These are phyloP conservation scores for Jackrogersella multiformis DNA, from an alignment of 495 filamentous ascomycete genomes.

Conservation along the genomic window DNA sequence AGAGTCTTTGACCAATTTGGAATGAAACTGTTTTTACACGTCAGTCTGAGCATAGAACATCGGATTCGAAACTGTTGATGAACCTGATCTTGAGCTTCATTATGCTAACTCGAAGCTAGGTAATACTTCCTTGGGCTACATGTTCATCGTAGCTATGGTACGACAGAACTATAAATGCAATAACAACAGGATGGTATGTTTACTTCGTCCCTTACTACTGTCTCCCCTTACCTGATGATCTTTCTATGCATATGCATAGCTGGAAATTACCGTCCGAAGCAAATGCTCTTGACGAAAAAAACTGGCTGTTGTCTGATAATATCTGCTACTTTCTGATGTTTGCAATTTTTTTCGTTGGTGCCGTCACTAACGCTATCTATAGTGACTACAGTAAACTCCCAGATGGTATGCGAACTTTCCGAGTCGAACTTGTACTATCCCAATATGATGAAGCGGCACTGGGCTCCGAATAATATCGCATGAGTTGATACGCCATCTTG, in stretches of 20 bases:
- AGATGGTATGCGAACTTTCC: conserved; percentile 25
- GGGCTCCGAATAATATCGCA: conserved; percentile 85
- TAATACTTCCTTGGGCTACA: neutral
- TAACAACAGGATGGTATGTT: too few species aligned
- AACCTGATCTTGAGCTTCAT: conserved; percentile 32
- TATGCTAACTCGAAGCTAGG: conserved; percentile 35
- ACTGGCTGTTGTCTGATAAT: conserved; percentile 90
- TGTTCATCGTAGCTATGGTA: neutral
- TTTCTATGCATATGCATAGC: conserved; percentile 83
- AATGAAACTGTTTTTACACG: conserved; percentile 98
- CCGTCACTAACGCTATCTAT: conserved; percentile 14
- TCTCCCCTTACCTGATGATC: conserved; percentile 73
- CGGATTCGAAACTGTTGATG: conserved; percentile 10
- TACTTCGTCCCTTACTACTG: conserved; percentile 1
- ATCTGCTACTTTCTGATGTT: conserved; percentile 6
- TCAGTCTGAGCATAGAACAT: conserved; percentile 84
- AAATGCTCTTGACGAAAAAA: conserved; percentile 75
- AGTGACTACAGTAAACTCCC: neutral
- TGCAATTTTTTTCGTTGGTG: neutral
- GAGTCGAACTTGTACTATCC: conserved; percentile 30
- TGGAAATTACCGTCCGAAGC: conserved; percentile 99
- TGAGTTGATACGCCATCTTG: conserved; percentile 93
- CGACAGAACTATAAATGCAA: conserved; percentile 2
- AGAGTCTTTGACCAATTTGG: conserved; percentile 99
- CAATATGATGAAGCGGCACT: conserved; percentile 98